Evolutionary conservation across 768 basidiomycete species (phyloP).

Genomic region (Gymnopilus junonius): DNA sequence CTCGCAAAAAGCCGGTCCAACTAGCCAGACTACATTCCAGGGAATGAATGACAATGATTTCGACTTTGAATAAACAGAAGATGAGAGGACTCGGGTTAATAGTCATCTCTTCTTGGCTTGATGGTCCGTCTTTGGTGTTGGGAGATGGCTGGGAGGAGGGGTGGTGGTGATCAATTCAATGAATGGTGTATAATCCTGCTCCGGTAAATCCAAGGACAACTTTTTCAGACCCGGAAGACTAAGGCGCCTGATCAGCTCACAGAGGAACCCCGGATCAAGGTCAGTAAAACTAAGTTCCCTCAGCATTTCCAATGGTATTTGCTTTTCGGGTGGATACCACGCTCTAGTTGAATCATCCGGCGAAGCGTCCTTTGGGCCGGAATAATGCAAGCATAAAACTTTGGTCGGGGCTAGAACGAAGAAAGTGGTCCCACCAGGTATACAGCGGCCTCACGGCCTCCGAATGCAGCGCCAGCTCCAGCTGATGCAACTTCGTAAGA

Average conservation of each 20-base stretch:
- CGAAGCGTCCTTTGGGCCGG: constrained; percentile 47
- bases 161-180: constrained; percentile 39
- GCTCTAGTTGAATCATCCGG: constrained; percentile 37
- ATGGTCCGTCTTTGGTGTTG: constrained; percentile 19
- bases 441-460: constrained; percentile 62
- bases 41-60: constrained; percentile 43
- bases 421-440: constrained; percentile 56
- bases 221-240: constrained; percentile 46
- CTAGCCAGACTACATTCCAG: constrained; percentile 43
- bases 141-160: neutral
- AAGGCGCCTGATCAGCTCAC: constrained; percentile 48
- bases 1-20: constrained; percentile 40
- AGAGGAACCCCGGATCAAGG: constrained; percentile 59
- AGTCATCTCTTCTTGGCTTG: constrained; percentile 31
- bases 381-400: constrained; percentile 58
- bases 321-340: constrained; percentile 38
- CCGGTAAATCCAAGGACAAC: constrained; percentile 57
- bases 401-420: constrained; percentile 49
- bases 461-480: constrained; percentile 65
- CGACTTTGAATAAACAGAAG: constrained; percentile 35
- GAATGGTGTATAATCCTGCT: constrained; percentile 56
- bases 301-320: constrained; percentile 42
- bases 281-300: constrained; percentile 54
- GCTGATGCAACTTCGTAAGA: constrained; percentile 49
- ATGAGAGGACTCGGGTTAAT: constrained; percentile 25